Conservation (phyloP, 2,329 filamentous ascomycete species). For the Aureobasidium lini region DNA sequence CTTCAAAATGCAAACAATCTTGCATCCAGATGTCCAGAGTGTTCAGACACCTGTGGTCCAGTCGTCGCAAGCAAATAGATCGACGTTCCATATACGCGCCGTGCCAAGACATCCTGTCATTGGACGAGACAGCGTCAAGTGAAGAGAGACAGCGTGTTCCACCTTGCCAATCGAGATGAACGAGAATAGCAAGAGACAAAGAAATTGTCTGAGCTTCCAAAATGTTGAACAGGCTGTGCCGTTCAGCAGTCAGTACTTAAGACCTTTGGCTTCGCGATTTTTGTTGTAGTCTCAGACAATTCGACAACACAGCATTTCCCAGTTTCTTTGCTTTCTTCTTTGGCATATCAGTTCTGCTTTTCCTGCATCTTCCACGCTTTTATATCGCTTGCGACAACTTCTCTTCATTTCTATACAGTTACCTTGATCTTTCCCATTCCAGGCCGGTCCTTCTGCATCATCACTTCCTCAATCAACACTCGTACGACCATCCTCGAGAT, state of each 20-base stretch:
- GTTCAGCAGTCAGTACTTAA: not conserved
- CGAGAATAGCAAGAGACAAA: not conserved
- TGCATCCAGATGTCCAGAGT: not conserved
- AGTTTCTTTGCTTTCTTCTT: not conserved
- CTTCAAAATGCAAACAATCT: not conserved
- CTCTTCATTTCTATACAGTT: not conserved
- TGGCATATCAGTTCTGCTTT: not conserved
- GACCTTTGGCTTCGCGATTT: not conserved
- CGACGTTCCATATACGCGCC: not conserved
- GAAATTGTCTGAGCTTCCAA: not conserved
- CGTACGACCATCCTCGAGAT: not conserved
- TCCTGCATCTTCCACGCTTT: not conserved
- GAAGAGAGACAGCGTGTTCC: constrained; percentile 9
- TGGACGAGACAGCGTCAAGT: constrained; percentile 8
- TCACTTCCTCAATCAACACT: not conserved
- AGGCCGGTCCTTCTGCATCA: not conserved
- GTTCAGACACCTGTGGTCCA: not conserved
- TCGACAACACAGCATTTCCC: not conserved
- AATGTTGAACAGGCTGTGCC: not conserved
- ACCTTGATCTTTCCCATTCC: not conserved
- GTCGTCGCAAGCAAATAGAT: not conserved
- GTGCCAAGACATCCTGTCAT: not conserved
- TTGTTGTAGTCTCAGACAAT: not conserved
- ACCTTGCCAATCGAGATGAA: not conserved
- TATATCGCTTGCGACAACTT: not conserved